Conservation (phyloP, 805 yeast species). For the Cyberlindnera veronae region DNA sequence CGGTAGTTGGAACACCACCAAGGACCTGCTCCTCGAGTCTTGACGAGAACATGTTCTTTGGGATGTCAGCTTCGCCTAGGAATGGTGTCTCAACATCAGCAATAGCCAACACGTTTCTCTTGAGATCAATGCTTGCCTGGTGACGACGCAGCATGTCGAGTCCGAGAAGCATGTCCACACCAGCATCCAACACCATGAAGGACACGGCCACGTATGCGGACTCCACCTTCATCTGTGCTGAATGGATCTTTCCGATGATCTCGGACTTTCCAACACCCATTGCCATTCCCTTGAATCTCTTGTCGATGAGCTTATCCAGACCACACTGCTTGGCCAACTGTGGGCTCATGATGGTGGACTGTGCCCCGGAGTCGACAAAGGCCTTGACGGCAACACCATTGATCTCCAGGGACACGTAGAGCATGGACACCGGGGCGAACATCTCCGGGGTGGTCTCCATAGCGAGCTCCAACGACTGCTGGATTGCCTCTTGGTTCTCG, state of each 20-base stretch:
- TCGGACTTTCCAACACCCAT: slow-evolving; percentile 84
- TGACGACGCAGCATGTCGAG: slow-evolving; percentile 89
- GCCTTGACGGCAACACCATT: slow-evolving; percentile 84
- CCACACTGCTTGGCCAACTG: slow-evolving; percentile 70
- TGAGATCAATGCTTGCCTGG: slow-evolving; percentile 76
- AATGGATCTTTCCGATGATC: slow-evolving; percentile 82
- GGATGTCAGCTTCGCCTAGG: slow-evolving; percentile 67
- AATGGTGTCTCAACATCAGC: slow-evolving; percentile 75
- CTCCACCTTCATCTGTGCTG: slow-evolving; percentile 81
- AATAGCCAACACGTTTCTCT: slow-evolving; percentile 57
- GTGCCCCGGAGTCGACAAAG: slow-evolving; percentile 96
- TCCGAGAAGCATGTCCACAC: slow-evolving; percentile 77
- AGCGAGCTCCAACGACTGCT: slow-evolving; percentile 77
- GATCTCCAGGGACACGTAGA: slow-evolving; percentile 72
- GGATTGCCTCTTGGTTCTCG: slow-evolving; percentile 68
- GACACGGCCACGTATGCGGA: slow-evolving; percentile 60
- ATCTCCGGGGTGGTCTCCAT: slow-evolving; percentile 87
- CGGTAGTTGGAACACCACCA: background rate
- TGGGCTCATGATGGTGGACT: slow-evolving; percentile 79
- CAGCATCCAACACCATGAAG: slow-evolving; percentile 68
- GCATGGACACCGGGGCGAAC: slow-evolving; percentile 79
- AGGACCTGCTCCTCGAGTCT: background rate
- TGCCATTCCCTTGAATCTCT: slow-evolving; percentile 76
- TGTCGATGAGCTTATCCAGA: slow-evolving; percentile 70
- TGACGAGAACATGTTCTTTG: slow-evolving; percentile 28